phyloP scores from a whole-genome alignment of 768 basidiomycete genomes.

The Pleurotus ostreatus region DNA sequence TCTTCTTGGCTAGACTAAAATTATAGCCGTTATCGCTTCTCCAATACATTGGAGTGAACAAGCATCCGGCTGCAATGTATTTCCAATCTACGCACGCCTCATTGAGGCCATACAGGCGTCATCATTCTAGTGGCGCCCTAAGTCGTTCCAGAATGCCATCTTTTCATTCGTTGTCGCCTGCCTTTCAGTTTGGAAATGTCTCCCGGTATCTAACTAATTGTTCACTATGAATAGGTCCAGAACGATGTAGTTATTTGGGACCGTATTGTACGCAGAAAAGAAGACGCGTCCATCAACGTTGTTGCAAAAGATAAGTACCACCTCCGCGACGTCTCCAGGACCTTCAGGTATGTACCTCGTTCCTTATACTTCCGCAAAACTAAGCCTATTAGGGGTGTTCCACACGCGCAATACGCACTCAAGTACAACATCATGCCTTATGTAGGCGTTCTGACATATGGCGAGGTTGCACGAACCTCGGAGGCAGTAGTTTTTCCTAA shows the following conservation, averaged over 20 bases:
- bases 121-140: constrained; percentile 6
- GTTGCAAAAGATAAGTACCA: constrained; percentile 78
- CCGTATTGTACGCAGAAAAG: constrained; percentile 78
- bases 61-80: not conserved
- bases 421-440: constrained; percentile 92
- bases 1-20: not conserved
- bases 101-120: not conserved
- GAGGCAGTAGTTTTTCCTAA: constrained; percentile 37
- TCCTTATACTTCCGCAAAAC: constrained; percentile 14
- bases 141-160: not conserved
- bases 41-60: not conserved
- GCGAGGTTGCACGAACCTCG: constrained; percentile 54
- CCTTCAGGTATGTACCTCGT: constrained; percentile 60
- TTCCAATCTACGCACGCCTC: not conserved
- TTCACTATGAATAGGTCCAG: constrained; percentile 37
- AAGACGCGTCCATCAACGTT: constrained; percentile 66
- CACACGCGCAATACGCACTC: constrained; percentile 65
- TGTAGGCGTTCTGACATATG: constrained; percentile 76
- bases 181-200: not conserved
- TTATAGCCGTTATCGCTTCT: not conserved
- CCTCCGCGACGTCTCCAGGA: constrained; percentile 68
- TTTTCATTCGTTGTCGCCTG: not conserved
- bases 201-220: not conserved
- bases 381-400: constrained; percentile 46
- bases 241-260: constrained; percentile 92